Evolutionary conservation across 345 rosid genomes (phyloP).

Genomic region (Kandelia obovata): DNA sequence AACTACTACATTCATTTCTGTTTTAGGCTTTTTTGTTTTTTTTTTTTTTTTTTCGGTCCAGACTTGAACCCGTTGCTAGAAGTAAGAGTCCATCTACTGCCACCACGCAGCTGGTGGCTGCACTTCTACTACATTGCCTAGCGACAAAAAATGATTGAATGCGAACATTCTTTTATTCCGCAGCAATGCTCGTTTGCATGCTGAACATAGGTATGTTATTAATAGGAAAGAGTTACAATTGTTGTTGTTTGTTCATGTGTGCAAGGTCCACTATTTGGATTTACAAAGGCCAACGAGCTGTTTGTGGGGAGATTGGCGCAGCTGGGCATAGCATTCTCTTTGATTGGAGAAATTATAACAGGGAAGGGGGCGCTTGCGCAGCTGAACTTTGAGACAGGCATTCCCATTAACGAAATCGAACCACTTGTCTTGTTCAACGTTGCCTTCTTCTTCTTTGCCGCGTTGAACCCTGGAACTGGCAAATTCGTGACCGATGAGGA

Average conservation of each 20-base stretch:
- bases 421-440: constrained; percentile 91
- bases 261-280: constrained; percentile 89
- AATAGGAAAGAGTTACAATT: too few species aligned
- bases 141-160: too few species aligned
- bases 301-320: constrained; percentile 97
- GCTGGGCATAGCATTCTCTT: constrained; percentile 85
- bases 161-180: too few species aligned
- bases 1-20: too few species aligned
- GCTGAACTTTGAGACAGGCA: constrained; percentile 92
- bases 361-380: constrained; percentile 97
- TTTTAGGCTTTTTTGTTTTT: too few species aligned
- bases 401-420: constrained; percentile 81
- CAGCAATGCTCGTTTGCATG: too few species aligned
- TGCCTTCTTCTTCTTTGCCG: constrained; percentile 84
- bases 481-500: constrained; percentile 83
- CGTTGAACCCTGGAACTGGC: constrained; percentile 91
- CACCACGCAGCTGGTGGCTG: too few species aligned
- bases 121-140: too few species aligned
- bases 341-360: constrained; percentile 90
- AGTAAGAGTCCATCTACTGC: too few species aligned
- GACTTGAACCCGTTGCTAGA: too few species aligned
- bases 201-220: too few species aligned
- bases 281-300: constrained; percentile 87
- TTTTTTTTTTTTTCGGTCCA: too few species aligned
- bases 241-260: background rate